These are phyloP conservation scores for Acanthamoeba royreba DNA, from an alignment of 208 protist genomes.

Conservation along the genomic window DNA sequence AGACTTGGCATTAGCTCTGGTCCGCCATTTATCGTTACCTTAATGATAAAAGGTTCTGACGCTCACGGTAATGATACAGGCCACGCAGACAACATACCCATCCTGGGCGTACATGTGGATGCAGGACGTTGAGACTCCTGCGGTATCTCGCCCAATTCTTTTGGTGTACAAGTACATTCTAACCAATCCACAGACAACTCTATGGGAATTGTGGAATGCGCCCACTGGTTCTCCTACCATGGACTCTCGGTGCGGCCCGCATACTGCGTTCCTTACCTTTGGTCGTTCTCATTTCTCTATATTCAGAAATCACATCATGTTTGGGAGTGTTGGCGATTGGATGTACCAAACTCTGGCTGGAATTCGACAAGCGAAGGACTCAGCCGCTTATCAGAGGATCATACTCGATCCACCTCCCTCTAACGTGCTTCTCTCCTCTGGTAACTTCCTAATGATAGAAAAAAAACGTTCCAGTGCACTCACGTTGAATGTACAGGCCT, in stretches of 20 bases:
- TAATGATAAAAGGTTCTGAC: too few relatives aligned
- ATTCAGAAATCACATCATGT: neutral
- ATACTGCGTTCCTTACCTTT: neutral
- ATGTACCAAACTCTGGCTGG: neutral
- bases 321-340: neutral
- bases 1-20: neutral
- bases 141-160: too few relatives aligned
- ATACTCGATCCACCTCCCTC: neutral
- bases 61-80: neutral
- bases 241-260: neutral
- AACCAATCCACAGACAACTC: neutral
- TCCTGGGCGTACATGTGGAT: conserved; percentile 51
- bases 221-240: neutral
- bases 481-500: neutral
- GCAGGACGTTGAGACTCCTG: conserved; percentile 4
- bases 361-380: neutral
- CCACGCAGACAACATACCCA: conserved; percentile 7
- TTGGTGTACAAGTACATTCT: neutral
- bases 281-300: neutral
- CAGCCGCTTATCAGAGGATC: neutral
- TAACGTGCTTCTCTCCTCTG: neutral
- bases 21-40: neutral
- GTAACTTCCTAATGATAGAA: too few relatives aligned
- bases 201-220: neutral
- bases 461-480: too few relatives aligned